Percentiles rank a stretch among this genome's conserved stretches.
Conservation (phyloP, 768 basidiomycete genomes). For the Inosperma sp. region DNA sequence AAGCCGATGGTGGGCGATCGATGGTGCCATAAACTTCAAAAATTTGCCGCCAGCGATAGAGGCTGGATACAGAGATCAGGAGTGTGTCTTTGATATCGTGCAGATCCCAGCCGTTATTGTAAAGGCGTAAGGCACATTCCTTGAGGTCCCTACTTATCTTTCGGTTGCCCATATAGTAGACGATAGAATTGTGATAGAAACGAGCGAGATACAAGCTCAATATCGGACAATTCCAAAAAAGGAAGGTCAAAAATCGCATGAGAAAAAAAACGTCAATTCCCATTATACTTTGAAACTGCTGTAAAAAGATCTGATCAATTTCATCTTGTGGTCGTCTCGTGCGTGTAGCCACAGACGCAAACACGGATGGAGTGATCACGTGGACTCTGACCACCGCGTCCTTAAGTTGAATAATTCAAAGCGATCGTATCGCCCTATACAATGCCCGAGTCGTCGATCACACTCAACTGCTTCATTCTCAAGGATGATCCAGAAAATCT, state of each 20-base stretch:
- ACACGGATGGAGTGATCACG: no score
- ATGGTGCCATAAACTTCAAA: conserved; percentile 16
- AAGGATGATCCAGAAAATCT: no score
- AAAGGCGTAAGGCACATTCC: background rate
- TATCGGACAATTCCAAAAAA: no score
- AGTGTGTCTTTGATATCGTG: background rate
- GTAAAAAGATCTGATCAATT: no score
- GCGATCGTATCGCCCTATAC: no score
- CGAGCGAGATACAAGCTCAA: no score
- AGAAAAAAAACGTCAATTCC: background rate
- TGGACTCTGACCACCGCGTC: no score
- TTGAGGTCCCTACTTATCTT: background rate
- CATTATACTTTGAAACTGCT: background rate
- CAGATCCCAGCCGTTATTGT: background rate
- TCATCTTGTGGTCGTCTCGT: no score
- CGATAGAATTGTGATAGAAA: background rate
- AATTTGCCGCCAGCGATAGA: conserved; percentile 2
- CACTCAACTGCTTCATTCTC: no score
- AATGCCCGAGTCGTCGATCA: no score
- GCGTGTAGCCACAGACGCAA: no score
- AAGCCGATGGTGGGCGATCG: conserved; percentile 9
- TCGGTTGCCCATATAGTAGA: background rate
- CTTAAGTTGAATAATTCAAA: no score
- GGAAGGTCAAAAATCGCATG: background rate
- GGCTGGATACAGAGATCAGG: background rate